These are phyloP conservation scores for Diaporthe batatas DNA, from an alignment of 2,329 filamentous ascomycete species.

Conservation along the genomic window DNA sequence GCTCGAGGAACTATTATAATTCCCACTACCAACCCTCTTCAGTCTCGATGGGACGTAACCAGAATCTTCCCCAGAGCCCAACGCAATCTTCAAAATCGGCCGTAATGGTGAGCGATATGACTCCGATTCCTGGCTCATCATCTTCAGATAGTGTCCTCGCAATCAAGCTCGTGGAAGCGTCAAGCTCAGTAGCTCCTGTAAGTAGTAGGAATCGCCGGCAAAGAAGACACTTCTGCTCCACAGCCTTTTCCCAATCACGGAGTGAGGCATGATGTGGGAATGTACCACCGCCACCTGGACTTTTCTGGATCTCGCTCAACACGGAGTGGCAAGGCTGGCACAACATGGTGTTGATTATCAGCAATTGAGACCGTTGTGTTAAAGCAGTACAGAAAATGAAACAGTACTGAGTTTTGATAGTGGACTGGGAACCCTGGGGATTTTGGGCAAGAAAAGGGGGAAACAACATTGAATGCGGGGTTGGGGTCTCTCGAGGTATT, in stretches of 20 bases:
- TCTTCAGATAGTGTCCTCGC: not conserved
- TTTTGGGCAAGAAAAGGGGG: not conserved
- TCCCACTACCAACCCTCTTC: not conserved
- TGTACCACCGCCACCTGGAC: not conserved
- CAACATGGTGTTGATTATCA: not conserved
- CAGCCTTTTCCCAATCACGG: conserved; percentile 20
- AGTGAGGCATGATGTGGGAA: conserved; percentile 5
- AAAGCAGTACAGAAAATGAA: not conserved
- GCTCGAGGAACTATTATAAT: not conserved
- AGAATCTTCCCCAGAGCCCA: not conserved
- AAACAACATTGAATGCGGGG: not conserved
- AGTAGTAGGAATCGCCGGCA: not conserved
- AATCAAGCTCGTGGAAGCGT: conserved; percentile 4
- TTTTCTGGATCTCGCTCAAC: conserved; percentile 10
- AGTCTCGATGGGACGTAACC: conserved; percentile 16
- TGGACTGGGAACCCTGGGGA: not conserved
- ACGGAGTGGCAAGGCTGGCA: conserved; percentile 11
- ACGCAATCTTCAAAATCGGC: not conserved
- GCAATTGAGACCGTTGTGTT: not conserved
- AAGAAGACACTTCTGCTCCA: conserved; percentile 19
- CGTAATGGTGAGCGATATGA: not conserved
- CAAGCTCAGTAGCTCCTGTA: not conserved
- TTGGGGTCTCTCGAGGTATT: not conserved
- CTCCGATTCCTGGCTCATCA: not conserved
- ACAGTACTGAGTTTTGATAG: not conserved